Base-by-base conservation (phyloP, 345 rosid species). In the Populus nigra region DNA sequence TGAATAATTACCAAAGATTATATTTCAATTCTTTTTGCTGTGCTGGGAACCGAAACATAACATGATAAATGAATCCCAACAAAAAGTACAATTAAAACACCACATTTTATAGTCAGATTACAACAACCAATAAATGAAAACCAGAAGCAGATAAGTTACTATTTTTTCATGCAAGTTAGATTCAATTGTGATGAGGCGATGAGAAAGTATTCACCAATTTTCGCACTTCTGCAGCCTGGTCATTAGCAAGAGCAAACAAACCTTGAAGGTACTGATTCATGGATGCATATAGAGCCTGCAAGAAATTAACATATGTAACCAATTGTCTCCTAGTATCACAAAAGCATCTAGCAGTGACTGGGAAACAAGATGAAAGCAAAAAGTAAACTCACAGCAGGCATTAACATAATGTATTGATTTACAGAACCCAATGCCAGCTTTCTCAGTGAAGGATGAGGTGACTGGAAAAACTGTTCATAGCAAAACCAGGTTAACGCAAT, bases 321-420 rank as follows among this genome's bases (percentile, higher is more conserved):
- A 16, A 41, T 55, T 61, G 63, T 50, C 76, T 76, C 74, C 38
- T 68, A 9, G 70, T 65, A 73, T 4, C 36, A 50, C 27, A 67
- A 79, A 25, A 75, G 57, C 29, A 71, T 50, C 45, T 27, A 72
- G 29, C 20, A 9, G 50, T 8, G 55, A 45, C 35, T 45, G 31
- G 59, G 18, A 74, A 73, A 78, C 23, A 9, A 73, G 69, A 59
- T 10, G 62, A 63, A 73, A 65, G 73, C 36, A 45, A 69, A 76
- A 59, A 66, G 16, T 62, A 79, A 77, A 90, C 98, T 91, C 85
- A 94, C 99, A 71, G 97, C 88, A 73, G 99, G 99, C 99, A 96
- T 94, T 85, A 90, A 78, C 89, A 92, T 91, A 72, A 96, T 85
- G 82, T 84, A 96, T 72, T 93, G 93, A 84, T 96, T 93, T 80